A percentile compares a stretch with the other conserved stretches of the same genome.
phyloP scores from a whole-genome alignment of 1,284 basidiomycete species.

The Ganoderma meredithae region DNA sequence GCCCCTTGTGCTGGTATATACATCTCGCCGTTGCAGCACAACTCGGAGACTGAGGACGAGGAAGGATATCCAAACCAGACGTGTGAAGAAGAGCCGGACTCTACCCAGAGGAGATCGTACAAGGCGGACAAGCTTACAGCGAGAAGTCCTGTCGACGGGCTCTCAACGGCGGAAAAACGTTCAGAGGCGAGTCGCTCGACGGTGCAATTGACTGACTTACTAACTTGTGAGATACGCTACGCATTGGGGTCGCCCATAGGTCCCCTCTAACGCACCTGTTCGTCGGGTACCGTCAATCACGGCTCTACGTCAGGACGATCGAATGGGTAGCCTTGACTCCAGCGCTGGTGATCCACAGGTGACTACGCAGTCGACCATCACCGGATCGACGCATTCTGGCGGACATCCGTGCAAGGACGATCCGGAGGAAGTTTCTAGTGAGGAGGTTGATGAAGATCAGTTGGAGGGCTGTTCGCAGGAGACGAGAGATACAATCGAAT shows the following conservation, averaged over 20 bases:
- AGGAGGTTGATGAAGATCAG: slow-evolving; percentile 25
- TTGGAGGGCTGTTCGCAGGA: slow-evolving; percentile 41
- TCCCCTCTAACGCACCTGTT: not conserved
- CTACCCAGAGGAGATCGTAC: not conserved
- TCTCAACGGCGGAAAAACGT: not conserved
- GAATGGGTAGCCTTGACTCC: no score
- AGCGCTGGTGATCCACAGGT: not conserved
- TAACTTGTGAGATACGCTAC: not conserved
- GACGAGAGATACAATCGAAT: slow-evolving; percentile 60
- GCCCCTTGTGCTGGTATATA: slow-evolving; percentile 53
- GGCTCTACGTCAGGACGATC: not conserved
- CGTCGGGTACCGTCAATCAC: not conserved
- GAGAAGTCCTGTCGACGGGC: not conserved
- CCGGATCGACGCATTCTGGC: not conserved
- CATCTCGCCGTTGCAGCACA: slow-evolving; percentile 53
- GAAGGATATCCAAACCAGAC: not conserved
- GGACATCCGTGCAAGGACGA: not conserved
- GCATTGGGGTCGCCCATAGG: not conserved
- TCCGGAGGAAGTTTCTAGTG: not conserved
- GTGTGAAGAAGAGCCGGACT: not conserved
- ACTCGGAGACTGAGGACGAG: not conserved
- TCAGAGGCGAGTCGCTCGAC: not conserved
- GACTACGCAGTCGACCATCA: not conserved
- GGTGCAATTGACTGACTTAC: not conserved
- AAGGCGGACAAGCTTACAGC: no score